A percentile compares a stretch with the other conserved stretches of the same genome.
Conservation (phyloP, 2,329 filamentous ascomycete species). For the Botrytis medusae region DNA sequence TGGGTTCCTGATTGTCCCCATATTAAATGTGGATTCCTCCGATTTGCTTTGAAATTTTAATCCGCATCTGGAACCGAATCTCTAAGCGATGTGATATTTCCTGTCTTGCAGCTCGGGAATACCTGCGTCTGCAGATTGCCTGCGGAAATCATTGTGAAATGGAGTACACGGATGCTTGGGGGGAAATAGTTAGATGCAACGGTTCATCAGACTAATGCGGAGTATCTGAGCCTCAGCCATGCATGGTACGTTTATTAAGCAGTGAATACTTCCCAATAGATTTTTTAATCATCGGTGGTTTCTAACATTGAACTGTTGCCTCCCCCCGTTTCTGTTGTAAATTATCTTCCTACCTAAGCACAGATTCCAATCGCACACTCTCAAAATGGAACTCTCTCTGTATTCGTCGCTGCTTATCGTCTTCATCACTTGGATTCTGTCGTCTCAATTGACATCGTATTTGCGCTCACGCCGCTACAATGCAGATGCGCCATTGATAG, state of each 20-base stretch:
- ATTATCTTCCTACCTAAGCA: not conserved
- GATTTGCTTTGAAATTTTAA: not conserved
- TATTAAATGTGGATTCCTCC: not conserved
- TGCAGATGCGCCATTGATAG: not conserved
- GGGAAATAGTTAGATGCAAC: not conserved
- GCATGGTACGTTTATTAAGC: not conserved
- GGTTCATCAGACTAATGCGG: not conserved
- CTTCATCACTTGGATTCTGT: not conserved
- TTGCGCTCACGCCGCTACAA: not conserved
- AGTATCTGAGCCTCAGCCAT: not conserved
- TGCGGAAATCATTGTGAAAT: not conserved
- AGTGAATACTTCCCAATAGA: not conserved
- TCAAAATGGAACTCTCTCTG: slow-evolving; percentile 7
- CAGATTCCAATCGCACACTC: not conserved
- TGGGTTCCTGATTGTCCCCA: not conserved
- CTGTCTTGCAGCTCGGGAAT: not conserved
- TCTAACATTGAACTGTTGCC: not conserved
- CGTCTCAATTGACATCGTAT: not conserved
- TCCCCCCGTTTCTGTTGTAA: not conserved
- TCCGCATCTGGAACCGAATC: not conserved
- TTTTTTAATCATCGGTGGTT: not conserved
- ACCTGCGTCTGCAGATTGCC: not conserved
- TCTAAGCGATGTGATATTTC: slow-evolving; percentile 4
- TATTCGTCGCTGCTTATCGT: slow-evolving; percentile 4
- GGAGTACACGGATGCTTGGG: not conserved